Conservation (phyloP, 1,284 basidiomycete species). For the Melampsora larici-populina region DNA sequence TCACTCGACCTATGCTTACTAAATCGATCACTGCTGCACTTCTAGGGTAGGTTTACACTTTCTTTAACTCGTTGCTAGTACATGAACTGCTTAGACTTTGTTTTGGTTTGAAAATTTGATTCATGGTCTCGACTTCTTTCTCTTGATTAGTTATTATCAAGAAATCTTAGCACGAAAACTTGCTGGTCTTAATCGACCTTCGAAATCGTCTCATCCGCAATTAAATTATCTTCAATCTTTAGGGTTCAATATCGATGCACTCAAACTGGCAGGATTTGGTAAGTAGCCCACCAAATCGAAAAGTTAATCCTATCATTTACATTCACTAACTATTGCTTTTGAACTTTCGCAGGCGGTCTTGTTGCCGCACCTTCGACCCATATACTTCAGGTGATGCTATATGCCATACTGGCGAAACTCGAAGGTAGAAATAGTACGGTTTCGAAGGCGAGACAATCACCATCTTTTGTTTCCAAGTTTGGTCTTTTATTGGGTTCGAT, state of each 20-base stretch:
- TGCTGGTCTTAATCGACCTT: slow-evolving; percentile 62
- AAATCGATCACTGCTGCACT: slow-evolving; percentile 23
- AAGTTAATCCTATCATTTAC: slow-evolving; percentile 58
- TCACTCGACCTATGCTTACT: slow-evolving; percentile 27
- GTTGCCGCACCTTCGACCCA: slow-evolving; percentile 26
- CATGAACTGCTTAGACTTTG: background rate
- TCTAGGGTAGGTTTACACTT: slow-evolving; percentile 13
- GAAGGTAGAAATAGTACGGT: background rate
- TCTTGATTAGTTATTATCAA: slow-evolving; percentile 61
- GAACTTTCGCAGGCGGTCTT: slow-evolving; percentile 15
- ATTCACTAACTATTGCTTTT: slow-evolving; percentile 58
- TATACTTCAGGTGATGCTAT: slow-evolving; percentile 11
- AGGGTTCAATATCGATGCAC: slow-evolving; percentile 64
- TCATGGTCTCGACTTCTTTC: background rate
- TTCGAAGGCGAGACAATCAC: background rate
- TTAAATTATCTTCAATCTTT: slow-evolving; percentile 61
- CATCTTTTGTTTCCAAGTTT: slow-evolving; percentile 62
- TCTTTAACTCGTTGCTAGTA: background rate
- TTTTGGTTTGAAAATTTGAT: background rate
- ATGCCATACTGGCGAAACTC: slow-evolving; percentile 14
- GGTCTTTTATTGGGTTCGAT: slow-evolving; percentile 74
- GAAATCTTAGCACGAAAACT: slow-evolving; percentile 72
- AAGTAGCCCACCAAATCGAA: slow-evolving; percentile 69
- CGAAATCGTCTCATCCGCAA: slow-evolving; percentile 61
- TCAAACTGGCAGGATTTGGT: slow-evolving; percentile 80